phyloP scores from a whole-genome alignment of 1,139 yeast species.

The Taiozyma sp. region DNA sequence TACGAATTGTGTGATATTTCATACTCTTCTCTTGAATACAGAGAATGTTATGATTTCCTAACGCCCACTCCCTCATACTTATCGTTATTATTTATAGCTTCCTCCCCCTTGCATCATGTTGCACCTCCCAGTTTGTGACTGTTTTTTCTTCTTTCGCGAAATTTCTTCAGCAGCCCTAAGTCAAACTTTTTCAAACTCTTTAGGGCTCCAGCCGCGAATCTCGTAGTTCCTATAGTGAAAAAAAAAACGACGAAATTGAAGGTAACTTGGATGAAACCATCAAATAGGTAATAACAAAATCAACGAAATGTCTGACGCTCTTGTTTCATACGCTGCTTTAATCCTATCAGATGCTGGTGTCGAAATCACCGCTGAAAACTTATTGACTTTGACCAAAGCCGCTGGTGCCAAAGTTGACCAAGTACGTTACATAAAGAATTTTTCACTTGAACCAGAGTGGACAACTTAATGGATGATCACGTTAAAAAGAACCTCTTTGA shows the following conservation, averaged over 20 bases:
- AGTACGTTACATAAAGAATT: conserved; percentile 30
- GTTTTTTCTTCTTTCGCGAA: neutral
- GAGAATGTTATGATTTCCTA: no score
- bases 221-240: neutral
- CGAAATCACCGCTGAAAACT: conserved; percentile 92
- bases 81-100: no score
- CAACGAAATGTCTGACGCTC: conserved; percentile 44
- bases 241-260: neutral
- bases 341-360: conserved; percentile 97
- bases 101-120: neutral
- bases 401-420: conserved; percentile 86
- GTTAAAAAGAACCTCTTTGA: neutral
- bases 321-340: conserved; percentile 74
- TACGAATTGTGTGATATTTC: no score
- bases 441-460: neutral
- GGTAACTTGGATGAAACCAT: neutral
- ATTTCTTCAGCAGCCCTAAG: neutral
- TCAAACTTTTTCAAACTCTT: neutral
- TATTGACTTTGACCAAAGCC: conserved; percentile 76
- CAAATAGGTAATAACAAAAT: neutral
- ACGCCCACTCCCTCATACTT: no score
- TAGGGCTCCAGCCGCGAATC: neutral
- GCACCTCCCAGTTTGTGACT: neutral
- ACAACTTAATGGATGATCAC: neutral
- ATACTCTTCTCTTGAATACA: no score